Conservation (phyloP, 371 early-diverging fungal genomes). For the Nematocida minor region DNA sequence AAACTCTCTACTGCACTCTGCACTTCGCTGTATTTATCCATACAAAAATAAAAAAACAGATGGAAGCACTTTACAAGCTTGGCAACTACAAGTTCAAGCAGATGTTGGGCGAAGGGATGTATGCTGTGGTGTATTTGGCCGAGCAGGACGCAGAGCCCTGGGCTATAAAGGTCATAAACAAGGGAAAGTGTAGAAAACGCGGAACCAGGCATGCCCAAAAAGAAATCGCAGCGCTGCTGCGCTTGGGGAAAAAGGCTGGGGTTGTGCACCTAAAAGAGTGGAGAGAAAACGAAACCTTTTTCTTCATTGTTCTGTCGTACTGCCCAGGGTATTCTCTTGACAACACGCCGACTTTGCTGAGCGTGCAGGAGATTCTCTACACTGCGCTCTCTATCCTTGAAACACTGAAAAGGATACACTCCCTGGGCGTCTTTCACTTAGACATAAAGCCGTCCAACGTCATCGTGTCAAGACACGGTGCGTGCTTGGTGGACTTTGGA, state of each 20-base stretch:
- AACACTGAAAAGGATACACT: constrained; percentile 18
- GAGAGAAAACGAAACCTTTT: not conserved
- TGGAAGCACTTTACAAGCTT: constrained; percentile 48
- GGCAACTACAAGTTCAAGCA: constrained; percentile 56
- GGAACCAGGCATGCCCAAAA: constrained; percentile 44
- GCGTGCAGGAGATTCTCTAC: not conserved
- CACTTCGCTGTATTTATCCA: constrained; percentile 51
- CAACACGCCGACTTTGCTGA: not conserved
- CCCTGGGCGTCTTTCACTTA: constrained; percentile 32
- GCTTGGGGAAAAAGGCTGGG: not conserved
- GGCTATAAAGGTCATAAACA: constrained; percentile 80
- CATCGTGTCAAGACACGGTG: not conserved
- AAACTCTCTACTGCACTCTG: constrained; percentile 18
- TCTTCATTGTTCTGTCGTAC: constrained; percentile 12
- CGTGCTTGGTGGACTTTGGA: constrained; percentile 33
- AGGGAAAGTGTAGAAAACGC: constrained; percentile 14
- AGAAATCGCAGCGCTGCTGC: constrained; percentile 10
- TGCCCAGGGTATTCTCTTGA: not conserved
- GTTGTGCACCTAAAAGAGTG: constrained; percentile 18
- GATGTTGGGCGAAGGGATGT: constrained; percentile 70
- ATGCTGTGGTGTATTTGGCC: constrained; percentile 70
- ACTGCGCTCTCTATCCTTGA: constrained; percentile 1
- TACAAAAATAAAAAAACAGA: constrained; percentile 45
- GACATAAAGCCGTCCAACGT: constrained; percentile 46
- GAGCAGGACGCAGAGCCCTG: constrained; percentile 67